Conservation (phyloP, 1,139 yeast species). For the Suhomyces chickasaworum region DNA sequence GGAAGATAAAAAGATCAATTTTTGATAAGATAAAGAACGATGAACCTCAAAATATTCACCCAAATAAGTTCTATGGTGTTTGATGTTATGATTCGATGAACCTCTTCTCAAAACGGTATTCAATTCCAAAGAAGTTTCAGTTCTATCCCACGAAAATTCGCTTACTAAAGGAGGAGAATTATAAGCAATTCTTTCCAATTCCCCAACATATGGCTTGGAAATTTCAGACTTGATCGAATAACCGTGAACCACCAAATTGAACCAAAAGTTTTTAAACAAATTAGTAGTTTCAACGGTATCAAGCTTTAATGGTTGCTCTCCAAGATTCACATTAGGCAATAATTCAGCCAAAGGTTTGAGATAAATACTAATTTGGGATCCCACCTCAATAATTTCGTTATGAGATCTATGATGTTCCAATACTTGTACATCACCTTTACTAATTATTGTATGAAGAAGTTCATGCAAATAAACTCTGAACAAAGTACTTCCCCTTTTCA, state of each 20-base stretch:
- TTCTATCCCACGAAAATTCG: conserved; percentile 79
- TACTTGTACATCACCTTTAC: conserved; percentile 81
- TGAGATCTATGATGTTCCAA: conserved; percentile 83
- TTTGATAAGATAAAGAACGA: conserved; percentile 68
- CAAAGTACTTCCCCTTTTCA: conserved; percentile 46
- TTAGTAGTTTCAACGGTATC: conserved; percentile 50
- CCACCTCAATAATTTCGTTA: conserved; percentile 74
- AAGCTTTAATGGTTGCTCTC: conserved; percentile 39
- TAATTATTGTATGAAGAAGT: conserved; percentile 63
- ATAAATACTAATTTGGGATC: conserved; percentile 67
- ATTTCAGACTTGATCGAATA: conserved; percentile 63
- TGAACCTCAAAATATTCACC: conserved; percentile 53
- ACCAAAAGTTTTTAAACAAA: conserved; percentile 89
- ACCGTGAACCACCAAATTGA: conserved; percentile 91
- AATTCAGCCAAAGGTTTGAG: conserved; percentile 76
- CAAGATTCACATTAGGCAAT: conserved; percentile 58
- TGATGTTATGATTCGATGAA: conserved; percentile 78
- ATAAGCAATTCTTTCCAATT: conserved; percentile 74
- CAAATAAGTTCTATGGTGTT: conserved; percentile 66
- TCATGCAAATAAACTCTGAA: conserved; percentile 65
- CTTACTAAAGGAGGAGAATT: conserved; percentile 93
- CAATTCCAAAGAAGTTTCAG: conserved; percentile 89
- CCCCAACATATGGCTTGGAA: conserved; percentile 46
- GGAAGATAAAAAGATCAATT: conserved; percentile 86
- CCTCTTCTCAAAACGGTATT: conserved; percentile 91